phyloP scores from a whole-genome alignment of 108 stramenopile species.

The Cyclotella kingstonii region DNA sequence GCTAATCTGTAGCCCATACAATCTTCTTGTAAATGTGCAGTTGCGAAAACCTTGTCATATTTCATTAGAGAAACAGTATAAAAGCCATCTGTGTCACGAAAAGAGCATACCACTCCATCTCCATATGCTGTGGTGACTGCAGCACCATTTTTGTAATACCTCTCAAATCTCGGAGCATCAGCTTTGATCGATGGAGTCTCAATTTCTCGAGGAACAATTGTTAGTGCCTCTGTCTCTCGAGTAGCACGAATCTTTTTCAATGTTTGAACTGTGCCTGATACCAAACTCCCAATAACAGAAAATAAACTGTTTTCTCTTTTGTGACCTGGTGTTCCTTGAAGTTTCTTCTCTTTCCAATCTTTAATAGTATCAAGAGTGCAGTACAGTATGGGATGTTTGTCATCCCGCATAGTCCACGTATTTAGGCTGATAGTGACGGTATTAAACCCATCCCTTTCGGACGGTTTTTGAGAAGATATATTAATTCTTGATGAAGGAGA shows the following conservation, averaged over 20 bases:
- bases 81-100: slow-evolving; percentile 77
- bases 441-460: slow-evolving; percentile 6
- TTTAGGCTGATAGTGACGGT: slow-evolving; percentile 65
- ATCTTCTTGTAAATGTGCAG: slow-evolving; percentile 59
- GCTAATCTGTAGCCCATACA: slow-evolving; percentile 76
- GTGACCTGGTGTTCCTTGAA: slow-evolving; percentile 11
- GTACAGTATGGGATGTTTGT: slow-evolving; percentile 65
- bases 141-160: slow-evolving; percentile 80
- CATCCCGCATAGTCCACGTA: slow-evolving; percentile 77
- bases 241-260: slow-evolving; percentile 44
- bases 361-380: slow-evolving; percentile 69
- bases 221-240: slow-evolving; percentile 39
- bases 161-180: slow-evolving; percentile 46
- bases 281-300: slow-evolving; percentile 65
- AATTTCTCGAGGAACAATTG: slow-evolving; percentile 40
- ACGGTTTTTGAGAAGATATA: background rate
- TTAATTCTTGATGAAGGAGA: slow-evolving; percentile 3
- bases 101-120: slow-evolving; percentile 58
- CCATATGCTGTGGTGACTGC: slow-evolving; percentile 83
- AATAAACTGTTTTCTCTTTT: slow-evolving; percentile 52
- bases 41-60: slow-evolving; percentile 44
- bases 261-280: slow-evolving; percentile 52
- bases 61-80: slow-evolving; percentile 69
- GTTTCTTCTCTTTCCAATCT: slow-evolving; percentile 64
- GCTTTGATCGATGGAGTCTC: slow-evolving; percentile 32